Evolutionary conservation across 139 green algal genomes (phyloP), one percentile per base, ranked within the genome.

Genomic region (Volvox africanus): DNA sequence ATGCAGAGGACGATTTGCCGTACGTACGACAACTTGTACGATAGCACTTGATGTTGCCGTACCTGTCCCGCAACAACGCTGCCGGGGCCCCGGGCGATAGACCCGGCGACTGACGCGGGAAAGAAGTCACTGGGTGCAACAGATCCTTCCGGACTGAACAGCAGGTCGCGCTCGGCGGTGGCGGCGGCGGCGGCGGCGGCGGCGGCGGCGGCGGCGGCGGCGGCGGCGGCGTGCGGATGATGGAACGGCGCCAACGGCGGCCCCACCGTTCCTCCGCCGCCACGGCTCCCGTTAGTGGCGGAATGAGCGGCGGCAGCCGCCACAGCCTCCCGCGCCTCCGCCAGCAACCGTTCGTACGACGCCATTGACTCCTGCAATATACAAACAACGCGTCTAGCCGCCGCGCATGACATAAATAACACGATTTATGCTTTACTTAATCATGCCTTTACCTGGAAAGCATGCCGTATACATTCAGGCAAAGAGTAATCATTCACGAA

Each of bases 301-400:
- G 62, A n/a, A 65, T 68, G 32, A 1, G 50, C 50, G 20, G 82
- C 82, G 33, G 82, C 82, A 24, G 82, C 61, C 6, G 82, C 33
- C 0, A 79, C 82, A 0, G 82, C 82, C 61, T 88, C 61, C 21
- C 82, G 62, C 62, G 82, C 82, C 82, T 88, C 82, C 19, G 62
- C 62, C 62, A 88, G 82, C 62, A 88, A 6, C 2, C 62, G 32
- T 35, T 88, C 82, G 62, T 88, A 88, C 61, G 9, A 6, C 17
- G 20, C 22, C 21, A 88, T 24, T 0, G 82, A 79, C 26, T 62
- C 62, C 62, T 78, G 82, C 33, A 35, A 33, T 3, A 33, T 3
- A n/a, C 24, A 80, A 32, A 80, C 44, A 55, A 55, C 5, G 44
- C 44, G 9, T 55, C 44, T 14, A 5, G 5, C 44, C 44, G 9